Conservation (phyloP, 305 asterid species). For the Fraxinus dipetala region DNA sequence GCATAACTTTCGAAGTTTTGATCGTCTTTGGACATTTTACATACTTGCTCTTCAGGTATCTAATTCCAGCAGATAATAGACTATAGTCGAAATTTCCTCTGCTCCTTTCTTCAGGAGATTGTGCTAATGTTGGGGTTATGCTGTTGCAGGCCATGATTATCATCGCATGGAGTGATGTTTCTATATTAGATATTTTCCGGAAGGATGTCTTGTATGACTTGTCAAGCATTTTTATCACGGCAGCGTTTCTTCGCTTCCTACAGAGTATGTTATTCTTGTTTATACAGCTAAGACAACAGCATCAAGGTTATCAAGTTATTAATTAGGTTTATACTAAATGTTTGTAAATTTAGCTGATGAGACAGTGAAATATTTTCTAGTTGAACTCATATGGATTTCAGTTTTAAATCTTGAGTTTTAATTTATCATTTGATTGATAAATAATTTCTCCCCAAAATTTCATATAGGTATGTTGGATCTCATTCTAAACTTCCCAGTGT, state of each 20-base stretch:
- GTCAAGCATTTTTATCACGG: slow-evolving; percentile 93
- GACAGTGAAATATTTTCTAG: slow-evolving; percentile 9
- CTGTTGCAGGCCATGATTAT: slow-evolving; percentile 69
- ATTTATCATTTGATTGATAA: slow-evolving; percentile 20
- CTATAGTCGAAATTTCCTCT: not conserved
- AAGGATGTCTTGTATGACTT: slow-evolving; percentile 50
- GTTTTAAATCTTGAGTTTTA: slow-evolving; percentile 20
- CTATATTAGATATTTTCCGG: slow-evolving; percentile 58
- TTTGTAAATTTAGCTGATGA: not conserved
- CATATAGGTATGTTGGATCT: slow-evolving; percentile 82
- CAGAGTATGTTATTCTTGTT: slow-evolving; percentile 65
- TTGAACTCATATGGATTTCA: slow-evolving; percentile 13
- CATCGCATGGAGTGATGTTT: slow-evolving; percentile 76
- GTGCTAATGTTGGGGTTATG: slow-evolving; percentile 25
- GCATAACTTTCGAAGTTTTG: slow-evolving; percentile 95
- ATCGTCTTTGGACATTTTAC: slow-evolving; percentile 95
- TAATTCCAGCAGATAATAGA: slow-evolving; percentile 22
- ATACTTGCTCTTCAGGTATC: slow-evolving; percentile 80
- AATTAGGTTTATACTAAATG: not conserved
- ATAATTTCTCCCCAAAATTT: slow-evolving; percentile 24
- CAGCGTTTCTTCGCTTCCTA: slow-evolving; percentile 81
- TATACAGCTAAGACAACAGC: slow-evolving; percentile 1
- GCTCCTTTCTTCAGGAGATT: slow-evolving; percentile 25
- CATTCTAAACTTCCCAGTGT: slow-evolving; percentile 82
- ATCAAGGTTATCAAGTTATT: not conserved